A percentile compares a stretch with the other conserved stretches of the same genome.
Conservation (phyloP, 1,284 basidiomycete species). For the Cutaneotrichosporon cavernicola region DNA sequence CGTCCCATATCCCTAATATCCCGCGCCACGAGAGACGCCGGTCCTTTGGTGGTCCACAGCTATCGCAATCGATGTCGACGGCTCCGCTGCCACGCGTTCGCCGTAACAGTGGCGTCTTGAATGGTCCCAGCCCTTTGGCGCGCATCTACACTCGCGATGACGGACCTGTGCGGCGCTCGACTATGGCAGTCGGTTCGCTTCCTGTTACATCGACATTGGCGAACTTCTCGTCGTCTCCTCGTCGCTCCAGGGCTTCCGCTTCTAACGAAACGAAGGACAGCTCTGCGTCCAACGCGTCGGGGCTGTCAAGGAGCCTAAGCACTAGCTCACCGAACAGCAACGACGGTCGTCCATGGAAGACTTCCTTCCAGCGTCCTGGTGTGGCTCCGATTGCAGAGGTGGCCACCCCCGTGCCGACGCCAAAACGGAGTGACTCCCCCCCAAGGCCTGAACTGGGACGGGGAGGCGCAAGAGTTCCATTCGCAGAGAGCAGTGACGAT, state of each 20-base stretch:
- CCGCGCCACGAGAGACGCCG: not conserved
- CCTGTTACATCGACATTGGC: conserved; percentile 16
- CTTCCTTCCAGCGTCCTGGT: conserved; percentile 1
- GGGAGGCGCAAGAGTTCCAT: not conserved
- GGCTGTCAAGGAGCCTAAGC: conserved; percentile 13
- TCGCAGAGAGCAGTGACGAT: not conserved
- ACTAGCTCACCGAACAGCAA: conserved; percentile 4
- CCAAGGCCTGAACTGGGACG: not conserved
- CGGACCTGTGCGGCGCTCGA: conserved; percentile 7
- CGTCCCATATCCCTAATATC: not conserved
- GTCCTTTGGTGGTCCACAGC: not conserved
- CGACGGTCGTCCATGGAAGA: conserved; percentile 9
- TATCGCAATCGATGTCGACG: not conserved
- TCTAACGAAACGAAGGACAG: not conserved
- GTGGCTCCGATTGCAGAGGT: conserved; percentile 6
- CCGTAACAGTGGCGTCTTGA: conserved; percentile 30
- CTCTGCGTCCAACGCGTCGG: not conserved
- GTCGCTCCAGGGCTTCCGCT: not conserved
- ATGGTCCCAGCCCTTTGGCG: conserved; percentile 51
- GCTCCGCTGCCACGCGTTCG: conserved; percentile 22
- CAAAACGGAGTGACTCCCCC: not conserved
- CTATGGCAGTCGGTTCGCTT: conserved; percentile 17
- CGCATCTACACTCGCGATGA: conserved; percentile 33
- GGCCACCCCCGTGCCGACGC: conserved; percentile 3
- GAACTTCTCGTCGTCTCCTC: conserved; percentile 19